These are phyloP conservation scores for Isatis tinctoria DNA, from an alignment of 345 rosid genomes.

Conservation along the genomic window DNA sequence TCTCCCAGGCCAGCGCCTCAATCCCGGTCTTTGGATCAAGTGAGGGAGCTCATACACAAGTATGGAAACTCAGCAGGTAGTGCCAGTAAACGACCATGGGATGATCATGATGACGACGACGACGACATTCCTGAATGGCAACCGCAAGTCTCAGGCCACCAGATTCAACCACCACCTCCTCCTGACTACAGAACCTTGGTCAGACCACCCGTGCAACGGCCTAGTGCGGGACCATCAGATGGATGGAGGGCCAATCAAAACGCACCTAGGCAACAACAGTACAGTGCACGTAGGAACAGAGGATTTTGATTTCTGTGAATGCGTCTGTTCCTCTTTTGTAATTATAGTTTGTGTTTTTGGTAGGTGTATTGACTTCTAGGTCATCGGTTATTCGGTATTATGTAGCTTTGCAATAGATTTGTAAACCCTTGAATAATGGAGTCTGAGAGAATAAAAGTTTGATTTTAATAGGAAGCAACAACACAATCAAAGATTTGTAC, in stretches of 20 bases:
- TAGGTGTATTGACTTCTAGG: neutral
- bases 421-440: slow-evolving; percentile 2
- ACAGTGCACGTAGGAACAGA: slow-evolving; percentile 37
- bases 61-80: slow-evolving; percentile 61
- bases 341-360: slow-evolving; percentile 4
- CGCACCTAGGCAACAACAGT: slow-evolving; percentile 13
- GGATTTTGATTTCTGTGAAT: slow-evolving; percentile 39
- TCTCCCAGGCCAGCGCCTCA: slow-evolving; percentile 16
- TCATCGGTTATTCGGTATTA: neutral
- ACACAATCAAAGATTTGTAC: slow-evolving; percentile 20
- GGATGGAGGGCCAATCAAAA: slow-evolving; percentile 30
- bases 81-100: slow-evolving; percentile 39
- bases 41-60: slow-evolving; percentile 79
- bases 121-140: slow-evolving; percentile 97
- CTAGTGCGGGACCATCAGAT: slow-evolving; percentile 27
- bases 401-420: neutral
- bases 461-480: neutral
- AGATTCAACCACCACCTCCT: neutral
- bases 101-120: slow-evolving; percentile 48
- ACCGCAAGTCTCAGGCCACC: slow-evolving; percentile 42
- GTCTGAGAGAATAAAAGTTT: neutral
- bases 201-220: slow-evolving; percentile 7
- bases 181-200: neutral
- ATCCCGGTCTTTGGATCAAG: slow-evolving; percentile 43
- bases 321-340: slow-evolving; percentile 9